Percentiles rank a stretch among this genome's conserved stretches.
Conservation (phyloP, 139 green algal species). For the Monoraphidium neglectum region DNA sequence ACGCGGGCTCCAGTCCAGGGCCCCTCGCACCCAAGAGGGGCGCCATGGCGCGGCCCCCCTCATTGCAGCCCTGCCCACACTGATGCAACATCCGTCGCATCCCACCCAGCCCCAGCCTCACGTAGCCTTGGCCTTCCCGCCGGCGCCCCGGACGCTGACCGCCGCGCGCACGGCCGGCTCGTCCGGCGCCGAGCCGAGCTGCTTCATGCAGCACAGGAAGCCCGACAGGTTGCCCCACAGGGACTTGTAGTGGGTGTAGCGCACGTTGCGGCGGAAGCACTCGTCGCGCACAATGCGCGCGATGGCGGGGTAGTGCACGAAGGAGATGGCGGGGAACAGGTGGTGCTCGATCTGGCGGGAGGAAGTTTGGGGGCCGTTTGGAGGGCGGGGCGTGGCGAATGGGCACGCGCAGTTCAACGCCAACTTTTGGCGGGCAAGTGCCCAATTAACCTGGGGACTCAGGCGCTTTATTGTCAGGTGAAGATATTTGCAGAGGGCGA, state of each 20-base stretch:
- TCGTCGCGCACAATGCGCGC: constrained; percentile 74
- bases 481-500: too few relatives aligned
- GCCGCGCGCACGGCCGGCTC: constrained; percentile 1
- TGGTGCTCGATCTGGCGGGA: constrained; percentile 75
- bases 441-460: too few relatives aligned
- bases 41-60: too few relatives aligned
- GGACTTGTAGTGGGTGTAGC: background rate
- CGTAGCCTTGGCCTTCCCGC: constrained; percentile 15
- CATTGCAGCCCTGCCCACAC: too few relatives aligned
- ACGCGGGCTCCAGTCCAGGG: too few relatives aligned
- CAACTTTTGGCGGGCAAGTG: too few relatives aligned
- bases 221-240: constrained; percentile 40
- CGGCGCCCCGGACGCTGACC: background rate
- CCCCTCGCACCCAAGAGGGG: too few relatives aligned
- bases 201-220: constrained; percentile 48
- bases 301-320: constrained; percentile 85
- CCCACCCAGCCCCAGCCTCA: too few relatives aligned
- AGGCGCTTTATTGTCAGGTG: too few relatives aligned
- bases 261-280: constrained; percentile 60
- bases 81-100: too few relatives aligned
- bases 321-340: constrained; percentile 80
- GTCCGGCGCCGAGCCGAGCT: constrained; percentile 45
- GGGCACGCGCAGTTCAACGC: too few relatives aligned
- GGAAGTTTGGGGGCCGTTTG: background rate
- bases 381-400: too few relatives aligned